Base-by-base conservation (phyloP, 805 yeast species). In the Ogataea nonfermentans region DNA sequence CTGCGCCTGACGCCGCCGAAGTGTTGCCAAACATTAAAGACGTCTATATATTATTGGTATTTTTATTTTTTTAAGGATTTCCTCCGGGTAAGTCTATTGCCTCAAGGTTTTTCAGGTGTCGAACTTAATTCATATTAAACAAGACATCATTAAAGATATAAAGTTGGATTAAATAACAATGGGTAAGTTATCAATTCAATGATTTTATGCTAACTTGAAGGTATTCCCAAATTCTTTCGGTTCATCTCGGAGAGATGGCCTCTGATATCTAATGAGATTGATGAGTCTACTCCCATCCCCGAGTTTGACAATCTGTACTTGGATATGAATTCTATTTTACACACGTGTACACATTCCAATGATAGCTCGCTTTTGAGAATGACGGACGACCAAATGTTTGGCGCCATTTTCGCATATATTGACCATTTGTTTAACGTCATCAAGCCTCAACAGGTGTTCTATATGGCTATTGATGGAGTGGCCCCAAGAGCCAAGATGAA, bases 161-260 rank as follows among this genome's bases (percentile, higher is more conserved):
- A 19, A 19, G 22, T 8, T 22, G 32, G 19, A 12, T 26, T 13
- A 22, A 24, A 29, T 28, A 14, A 32, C 24, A 38, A 43, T 43
- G 46, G 46, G 46, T 43, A 38, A 28, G 43, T 40, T n/a, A 11
- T 13, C 20, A 15, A 15, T 14, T 7, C n/a, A 11, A 20, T 9
- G 8, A 16, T 10, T 28, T 15, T 5, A n/a, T 15, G 27, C 32
- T 27, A 24, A 36, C 38, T 25, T 31, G 70, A 72, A 84, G 98
- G 98, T 73, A 91, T 93, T 60, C 99, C 99, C 41, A 93, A 93
- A 59, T 93, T 91, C 62, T 93, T 88, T 65, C 79, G 96, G 66
- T 91, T 87, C 71, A 89, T 93, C 69, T 88, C 97, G 34, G 98
- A 93, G 68, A 80, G 99, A 79, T 93, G 98, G 97, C 99, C 99